Evolutionary conservation across 1,284 basidiomycete genomes (phyloP).

Genomic region (Puccinia coronata): DNA sequence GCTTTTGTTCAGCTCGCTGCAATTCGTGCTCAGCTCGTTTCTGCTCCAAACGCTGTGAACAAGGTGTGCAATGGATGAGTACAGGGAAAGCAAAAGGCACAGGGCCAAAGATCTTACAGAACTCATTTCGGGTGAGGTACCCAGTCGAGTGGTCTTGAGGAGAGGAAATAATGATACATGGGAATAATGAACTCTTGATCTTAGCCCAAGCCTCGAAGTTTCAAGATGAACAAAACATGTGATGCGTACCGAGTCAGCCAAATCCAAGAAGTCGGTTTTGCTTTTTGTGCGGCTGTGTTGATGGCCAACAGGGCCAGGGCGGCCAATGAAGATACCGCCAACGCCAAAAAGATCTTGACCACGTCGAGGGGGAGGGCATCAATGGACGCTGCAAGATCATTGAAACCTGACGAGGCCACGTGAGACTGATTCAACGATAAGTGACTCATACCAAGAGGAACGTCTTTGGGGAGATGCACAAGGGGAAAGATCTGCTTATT

Average conservation of each 20-base stretch:
- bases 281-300: constrained; percentile 50
- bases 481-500: background rate
- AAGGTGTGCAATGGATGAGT: background rate
- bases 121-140: constrained; percentile 39
- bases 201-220: background rate
- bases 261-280: constrained; percentile 74
- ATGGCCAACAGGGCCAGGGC: constrained; percentile 36
- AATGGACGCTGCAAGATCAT: constrained; percentile 46
- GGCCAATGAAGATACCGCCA: constrained; percentile 30
- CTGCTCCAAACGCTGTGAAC: constrained; percentile 74
- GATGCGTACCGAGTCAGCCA: constrained; percentile 76
- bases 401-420: background rate
- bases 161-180: background rate
- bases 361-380: constrained; percentile 44
- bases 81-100: background rate
- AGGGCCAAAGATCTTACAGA: constrained; percentile 28
- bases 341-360: constrained; percentile 42
- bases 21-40: constrained; percentile 86
- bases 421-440: constrained; percentile 17
- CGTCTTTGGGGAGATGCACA: background rate
- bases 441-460: constrained; percentile 42
- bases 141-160: constrained; percentile 42
- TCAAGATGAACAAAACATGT: background rate
- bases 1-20: constrained; percentile 78
- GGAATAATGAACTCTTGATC: background rate